Evolutionary conservation across 176 grass and related monocot genomes (phyloP).

Genomic region (Carex kokanica): DNA sequence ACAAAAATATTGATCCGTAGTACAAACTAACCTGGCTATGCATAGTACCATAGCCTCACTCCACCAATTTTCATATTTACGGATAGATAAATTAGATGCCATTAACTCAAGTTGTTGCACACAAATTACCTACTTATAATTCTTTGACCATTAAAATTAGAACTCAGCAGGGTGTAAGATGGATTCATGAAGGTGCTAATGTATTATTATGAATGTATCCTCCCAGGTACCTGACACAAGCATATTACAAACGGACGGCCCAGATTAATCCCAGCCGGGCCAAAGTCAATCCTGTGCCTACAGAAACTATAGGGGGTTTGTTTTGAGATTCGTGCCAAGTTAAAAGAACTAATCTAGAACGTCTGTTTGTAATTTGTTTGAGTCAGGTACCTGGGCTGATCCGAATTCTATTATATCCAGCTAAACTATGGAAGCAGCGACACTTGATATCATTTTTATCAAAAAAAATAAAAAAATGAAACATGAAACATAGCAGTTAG

Average conservation of each 20-base stretch:
- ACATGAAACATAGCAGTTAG: conserved; percentile 2
- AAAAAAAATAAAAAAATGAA: neutral
- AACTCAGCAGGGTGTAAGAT: neutral
- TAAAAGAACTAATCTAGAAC: too few species aligned
- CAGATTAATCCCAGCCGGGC: too few species aligned
- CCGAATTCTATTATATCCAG: neutral
- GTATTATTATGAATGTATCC: neutral
- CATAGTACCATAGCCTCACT: too few species aligned
- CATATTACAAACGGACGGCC: too few species aligned
- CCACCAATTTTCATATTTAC: neutral
- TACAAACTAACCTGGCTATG: too few species aligned
- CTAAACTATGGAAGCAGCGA: neutral
- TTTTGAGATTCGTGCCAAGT: too few species aligned
- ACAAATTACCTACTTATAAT: neutral
- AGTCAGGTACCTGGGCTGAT: too few species aligned
- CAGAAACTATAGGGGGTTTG: too few species aligned
- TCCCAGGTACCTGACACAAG: too few species aligned
- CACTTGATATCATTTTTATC: neutral
- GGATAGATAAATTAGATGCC: neutral
- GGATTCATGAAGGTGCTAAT: neutral
- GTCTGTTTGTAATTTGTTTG: too few species aligned
- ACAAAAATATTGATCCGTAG: too few species aligned
- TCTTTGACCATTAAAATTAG: neutral
- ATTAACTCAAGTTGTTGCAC: neutral
- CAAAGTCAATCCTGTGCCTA: too few species aligned